Base-by-base conservation (phyloP, 352 stramenopile species). In the Phytophthora podocarpi region DNA sequence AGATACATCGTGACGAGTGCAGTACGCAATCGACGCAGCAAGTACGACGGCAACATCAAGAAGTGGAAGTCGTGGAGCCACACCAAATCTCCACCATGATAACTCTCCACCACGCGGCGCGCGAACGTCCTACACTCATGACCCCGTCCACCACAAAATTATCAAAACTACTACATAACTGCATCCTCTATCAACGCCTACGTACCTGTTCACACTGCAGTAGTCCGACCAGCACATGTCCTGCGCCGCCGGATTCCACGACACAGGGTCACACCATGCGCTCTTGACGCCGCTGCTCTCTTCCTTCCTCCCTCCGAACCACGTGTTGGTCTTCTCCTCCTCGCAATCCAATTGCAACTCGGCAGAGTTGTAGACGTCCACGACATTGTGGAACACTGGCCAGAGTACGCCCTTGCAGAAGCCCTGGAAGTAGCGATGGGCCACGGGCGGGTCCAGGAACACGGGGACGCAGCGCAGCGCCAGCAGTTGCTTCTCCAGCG, bases 21-120 rank as follows among this genome's bases (percentile, higher is more conserved):
- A 21, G 88, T 96, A 0, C 77, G 71, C 30, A 99, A 80, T 15
- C 92, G 85, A 23, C 97, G 82, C 20, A 96, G 89, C 34, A 99
- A 72, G 54, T 98, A 99, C 5, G 90, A 98, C 10, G 97, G 97
- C 31, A 99, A 76, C 66, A 99, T 96, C 55, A 99, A 82, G 31
- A 99, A 88, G 74, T 99, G 96, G 63, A 99, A 99, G 47, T 98
- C 97, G 68, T 99, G 96, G 41, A 99, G 96, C 97, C 97, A 99
- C 52, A 99, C 90, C 37, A 97, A 74, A 69, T 97, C 80, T 15
- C 87, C 82, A 6, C 80, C 70, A 64, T 94, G 70, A 46, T 93
- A 96, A 40, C 67, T 89, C 63, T 93, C 82, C 36, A 93, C 75
- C 16, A 85, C 68, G 2, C 73, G 73, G 30, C 72, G 69, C 15